A percentile compares a stretch with the other conserved stretches of the same genome.
These are phyloP conservation scores for Cryptococcus wingfieldii DNA, from an alignment of 1,284 basidiomycete species.

Conservation along the genomic window DNA sequence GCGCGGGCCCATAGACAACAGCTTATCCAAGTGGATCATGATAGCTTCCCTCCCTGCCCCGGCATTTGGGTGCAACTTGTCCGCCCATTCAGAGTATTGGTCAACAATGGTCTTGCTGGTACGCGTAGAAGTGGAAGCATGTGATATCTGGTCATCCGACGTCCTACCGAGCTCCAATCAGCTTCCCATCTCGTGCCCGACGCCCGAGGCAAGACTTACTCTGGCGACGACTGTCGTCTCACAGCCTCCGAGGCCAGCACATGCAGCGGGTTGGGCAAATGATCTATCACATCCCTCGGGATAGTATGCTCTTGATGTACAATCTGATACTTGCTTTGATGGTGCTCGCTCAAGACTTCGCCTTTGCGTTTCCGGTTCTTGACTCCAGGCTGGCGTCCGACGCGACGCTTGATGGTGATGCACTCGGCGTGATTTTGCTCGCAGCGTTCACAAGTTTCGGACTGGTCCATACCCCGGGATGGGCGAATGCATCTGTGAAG, in stretches of 20 bases:
- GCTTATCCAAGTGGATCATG: neutral
- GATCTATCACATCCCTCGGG: slow-evolving; percentile 7
- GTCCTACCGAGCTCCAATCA: neutral
- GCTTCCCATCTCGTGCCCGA: neutral
- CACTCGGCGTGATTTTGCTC: neutral
- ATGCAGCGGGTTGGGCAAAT: slow-evolving; percentile 17
- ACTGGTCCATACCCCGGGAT: slow-evolving; percentile 6
- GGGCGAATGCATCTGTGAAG: slow-evolving; percentile 11
- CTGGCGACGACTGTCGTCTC: slow-evolving; percentile 7
- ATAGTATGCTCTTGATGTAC: neutral
- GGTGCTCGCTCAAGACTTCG: neutral
- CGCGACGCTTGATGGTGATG: slow-evolving; percentile 11
- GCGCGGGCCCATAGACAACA: neutral
- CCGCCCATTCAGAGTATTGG: slow-evolving; percentile 9
- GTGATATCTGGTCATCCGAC: neutral
- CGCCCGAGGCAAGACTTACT: slow-evolving; percentile 4
- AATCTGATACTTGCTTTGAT: too few relatives aligned
- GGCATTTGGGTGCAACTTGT: slow-evolving; percentile 3
- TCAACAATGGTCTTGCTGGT: slow-evolving; percentile 5
- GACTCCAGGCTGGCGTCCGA: slow-evolving; percentile 16
- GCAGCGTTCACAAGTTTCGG: slow-evolving; percentile 14
- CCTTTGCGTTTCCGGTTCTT: slow-evolving; percentile 14
- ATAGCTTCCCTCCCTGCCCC: slow-evolving; percentile 1
- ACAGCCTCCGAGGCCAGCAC: slow-evolving; percentile 15
- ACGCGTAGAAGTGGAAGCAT: neutral